phyloP scores from a whole-genome alignment of 306 rosid species.

The Oemleria cerasiformis region DNA sequence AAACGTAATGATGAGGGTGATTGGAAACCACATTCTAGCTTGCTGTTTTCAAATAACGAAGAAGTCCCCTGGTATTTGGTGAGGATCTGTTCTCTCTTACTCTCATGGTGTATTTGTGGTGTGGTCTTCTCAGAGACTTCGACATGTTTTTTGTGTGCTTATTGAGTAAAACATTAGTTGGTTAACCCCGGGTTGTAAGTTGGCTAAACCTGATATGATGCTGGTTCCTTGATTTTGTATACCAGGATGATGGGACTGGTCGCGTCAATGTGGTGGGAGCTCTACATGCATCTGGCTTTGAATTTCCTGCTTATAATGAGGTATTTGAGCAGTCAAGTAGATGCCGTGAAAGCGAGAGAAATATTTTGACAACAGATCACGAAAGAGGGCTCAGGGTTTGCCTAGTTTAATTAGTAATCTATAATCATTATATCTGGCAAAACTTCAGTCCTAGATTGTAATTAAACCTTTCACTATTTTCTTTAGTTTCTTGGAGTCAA shows the following conservation, averaged over 20 bases:
- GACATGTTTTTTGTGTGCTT: not conserved
- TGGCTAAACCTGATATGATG: not conserved
- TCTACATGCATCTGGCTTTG: conserved; percentile 71
- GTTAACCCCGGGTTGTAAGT: not conserved
- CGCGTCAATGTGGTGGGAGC: conserved; percentile 86
- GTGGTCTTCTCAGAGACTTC: not conserved
- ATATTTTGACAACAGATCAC: conserved; percentile 81
- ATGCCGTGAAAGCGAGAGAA: conserved; percentile 39
- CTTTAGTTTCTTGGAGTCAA: conserved; percentile 88
- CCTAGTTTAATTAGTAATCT: conserved; percentile 14
- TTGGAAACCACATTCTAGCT: conserved; percentile 89
- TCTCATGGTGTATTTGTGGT: not conserved
- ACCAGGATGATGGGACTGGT: conserved; percentile 80
- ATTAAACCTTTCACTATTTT: conserved; percentile 20
- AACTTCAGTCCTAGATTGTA: not conserved
- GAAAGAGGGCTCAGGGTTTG: conserved; percentile 80
- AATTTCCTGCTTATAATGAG: conserved; percentile 68
- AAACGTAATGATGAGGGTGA: conserved; percentile 90
- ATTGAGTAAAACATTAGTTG: not conserved
- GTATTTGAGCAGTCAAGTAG: conserved; percentile 87
- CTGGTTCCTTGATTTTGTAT: not conserved
- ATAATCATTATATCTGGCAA: not conserved
- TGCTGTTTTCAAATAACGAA: conserved; percentile 78
- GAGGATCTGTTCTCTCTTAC: conserved; percentile 28
- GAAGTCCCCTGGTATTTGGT: conserved; percentile 99